phyloP scores from a whole-genome alignment of 495 filamentous ascomycete genomes.

The Gamarada debralockiae region DNA sequence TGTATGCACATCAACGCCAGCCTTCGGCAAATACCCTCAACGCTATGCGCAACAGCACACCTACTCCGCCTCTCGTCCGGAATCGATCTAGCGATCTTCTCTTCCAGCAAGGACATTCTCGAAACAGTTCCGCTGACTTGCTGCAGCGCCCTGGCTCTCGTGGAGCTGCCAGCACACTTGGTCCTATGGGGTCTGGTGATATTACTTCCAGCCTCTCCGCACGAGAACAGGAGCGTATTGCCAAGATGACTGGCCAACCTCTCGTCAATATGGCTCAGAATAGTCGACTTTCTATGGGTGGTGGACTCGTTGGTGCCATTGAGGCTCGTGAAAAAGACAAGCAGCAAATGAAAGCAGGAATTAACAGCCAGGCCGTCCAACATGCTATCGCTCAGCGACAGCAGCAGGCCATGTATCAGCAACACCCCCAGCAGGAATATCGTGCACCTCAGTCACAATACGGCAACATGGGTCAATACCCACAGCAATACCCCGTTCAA shows the following conservation, averaged over 20 bases:
- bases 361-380: slow-evolving; percentile 69
- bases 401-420: slow-evolving; percentile 15
- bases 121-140: slow-evolving; percentile 37
- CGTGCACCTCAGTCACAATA: slow-evolving; percentile 4
- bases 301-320: slow-evolving; percentile 71
- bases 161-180: slow-evolving; percentile 24
- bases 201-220: slow-evolving; percentile 72
- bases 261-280: slow-evolving; percentile 66
- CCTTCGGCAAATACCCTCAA: slow-evolving; percentile 50
- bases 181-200: slow-evolving; percentile 36
- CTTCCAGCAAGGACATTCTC: slow-evolving; percentile 41
- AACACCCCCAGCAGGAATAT: slow-evolving; percentile 8
- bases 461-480: slow-evolving; percentile 13
- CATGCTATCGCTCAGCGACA: slow-evolving; percentile 45
- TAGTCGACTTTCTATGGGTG: slow-evolving; percentile 38
- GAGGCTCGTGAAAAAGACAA: slow-evolving; percentile 72
- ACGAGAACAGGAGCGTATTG: slow-evolving; percentile 91
- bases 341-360: slow-evolving; percentile 64
- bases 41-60: slow-evolving; percentile 26
- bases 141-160: slow-evolving; percentile 32
- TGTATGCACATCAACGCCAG: slow-evolving; percentile 56
- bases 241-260: slow-evolving; percentile 79
- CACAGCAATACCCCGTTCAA: slow-evolving; percentile 13
- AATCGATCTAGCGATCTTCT: slow-evolving; percentile 54
- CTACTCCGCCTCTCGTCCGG: slow-evolving; percentile 39